These are phyloP conservation scores for Pseudogymnoascus sp. DNA, from an alignment of 2,329 filamentous ascomycete species.

Conservation along the genomic window DNA sequence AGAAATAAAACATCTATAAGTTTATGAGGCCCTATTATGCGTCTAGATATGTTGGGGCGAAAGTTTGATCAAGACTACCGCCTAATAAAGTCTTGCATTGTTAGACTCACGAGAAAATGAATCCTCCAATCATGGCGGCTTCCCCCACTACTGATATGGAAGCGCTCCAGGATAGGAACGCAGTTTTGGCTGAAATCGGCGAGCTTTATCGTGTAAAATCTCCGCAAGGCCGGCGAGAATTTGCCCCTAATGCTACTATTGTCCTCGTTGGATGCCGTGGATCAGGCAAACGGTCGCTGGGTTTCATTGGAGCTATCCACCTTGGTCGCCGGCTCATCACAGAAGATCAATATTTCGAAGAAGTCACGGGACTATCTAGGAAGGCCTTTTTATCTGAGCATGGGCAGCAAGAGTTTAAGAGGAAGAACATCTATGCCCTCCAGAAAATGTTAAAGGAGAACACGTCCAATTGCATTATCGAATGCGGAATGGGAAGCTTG, in stretches of 20 bases:
- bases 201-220: conserved; percentile 24
- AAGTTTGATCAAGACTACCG: not conserved
- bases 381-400: conserved; percentile 57
- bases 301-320: conserved; percentile 67
- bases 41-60: conserved; percentile 8
- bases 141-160: not conserved
- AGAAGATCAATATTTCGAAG: conserved; percentile 61
- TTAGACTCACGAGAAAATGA: not conserved
- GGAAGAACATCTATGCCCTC: conserved; percentile 57
- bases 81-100: not conserved
- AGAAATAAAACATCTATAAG: conserved; percentile 7
- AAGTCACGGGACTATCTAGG: conserved; percentile 56
- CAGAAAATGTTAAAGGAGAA: conserved; percentile 54
- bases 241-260: conserved; percentile 55
- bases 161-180: conserved; percentile 2
- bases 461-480: conserved; percentile 57
- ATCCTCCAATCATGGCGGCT: not conserved
- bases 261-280: conserved; percentile 70
- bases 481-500: conserved; percentile 59
- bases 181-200: conserved; percentile 11
- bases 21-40: not conserved
- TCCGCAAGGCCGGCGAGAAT: conserved; percentile 37
- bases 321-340: conserved; percentile 64
- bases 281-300: conserved; percentile 71
- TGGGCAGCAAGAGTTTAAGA: conserved; percentile 56